These are phyloP conservation scores for Carallia brachiata DNA, from an alignment of 345 rosid species.

Conservation along the genomic window DNA sequence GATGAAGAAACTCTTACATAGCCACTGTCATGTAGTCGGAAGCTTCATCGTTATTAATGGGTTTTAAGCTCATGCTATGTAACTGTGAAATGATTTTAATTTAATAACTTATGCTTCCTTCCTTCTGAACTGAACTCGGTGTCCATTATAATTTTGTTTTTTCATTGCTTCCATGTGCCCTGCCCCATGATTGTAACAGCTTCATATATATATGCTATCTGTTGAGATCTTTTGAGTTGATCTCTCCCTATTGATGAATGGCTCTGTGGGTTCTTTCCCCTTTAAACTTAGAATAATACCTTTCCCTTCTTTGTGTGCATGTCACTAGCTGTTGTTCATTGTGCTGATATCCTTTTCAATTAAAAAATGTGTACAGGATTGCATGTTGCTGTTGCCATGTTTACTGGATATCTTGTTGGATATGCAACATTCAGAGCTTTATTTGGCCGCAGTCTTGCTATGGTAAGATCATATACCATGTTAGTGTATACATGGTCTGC, in stretches of 20 bases:
- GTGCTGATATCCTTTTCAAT: neutral
- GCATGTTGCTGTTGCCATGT: slow-evolving; percentile 82
- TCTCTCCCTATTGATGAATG: no score
- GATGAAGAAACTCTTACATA: neutral
- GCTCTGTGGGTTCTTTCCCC: no score
- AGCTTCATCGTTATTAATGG: neutral
- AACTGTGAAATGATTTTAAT: neutral
- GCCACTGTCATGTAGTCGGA: neutral
- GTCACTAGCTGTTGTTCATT: neutral
- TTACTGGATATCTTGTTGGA: slow-evolving; percentile 91
- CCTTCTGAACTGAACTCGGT: no score
- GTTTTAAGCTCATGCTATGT: neutral
- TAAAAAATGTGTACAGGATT: slow-evolving; percentile 48
- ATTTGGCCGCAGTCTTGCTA: slow-evolving; percentile 60
- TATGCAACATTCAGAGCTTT: slow-evolving; percentile 80
- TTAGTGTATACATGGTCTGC: neutral
- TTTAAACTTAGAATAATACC: no score
- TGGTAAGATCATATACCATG: slow-evolving; percentile 41
- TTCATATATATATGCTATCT: neutral
- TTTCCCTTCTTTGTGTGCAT: no score
- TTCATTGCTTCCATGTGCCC: neutral
- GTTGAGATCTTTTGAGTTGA: neutral
- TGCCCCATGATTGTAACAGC: neutral
- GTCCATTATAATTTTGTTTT: no score
- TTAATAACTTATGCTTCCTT: no score